Conservation (phyloP, 805 yeast genomes). For the Saturnispora serradocipensis region DNA sequence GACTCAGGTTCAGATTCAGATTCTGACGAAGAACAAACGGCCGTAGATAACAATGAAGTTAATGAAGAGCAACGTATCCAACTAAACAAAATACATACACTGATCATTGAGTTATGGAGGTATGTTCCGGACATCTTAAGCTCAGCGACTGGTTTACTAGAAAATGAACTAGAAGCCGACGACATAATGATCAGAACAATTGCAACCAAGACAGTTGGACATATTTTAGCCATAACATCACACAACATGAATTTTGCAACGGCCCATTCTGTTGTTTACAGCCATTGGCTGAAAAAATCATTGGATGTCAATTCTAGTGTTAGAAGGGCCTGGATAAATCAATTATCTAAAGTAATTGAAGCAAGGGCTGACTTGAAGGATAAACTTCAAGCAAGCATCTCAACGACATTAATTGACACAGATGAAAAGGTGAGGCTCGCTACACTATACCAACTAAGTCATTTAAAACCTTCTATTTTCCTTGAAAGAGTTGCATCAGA, state of each 20-base stretch:
- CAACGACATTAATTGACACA: slow-evolving; percentile 63
- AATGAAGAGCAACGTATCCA: slow-evolving; percentile 26
- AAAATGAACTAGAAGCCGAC: slow-evolving; percentile 72
- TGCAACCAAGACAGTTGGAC: slow-evolving; percentile 69
- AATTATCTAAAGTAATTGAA: slow-evolving; percentile 39
- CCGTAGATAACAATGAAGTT: neutral
- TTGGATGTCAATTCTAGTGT: slow-evolving; percentile 59
- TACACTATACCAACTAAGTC: slow-evolving; percentile 44
- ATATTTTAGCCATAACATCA: slow-evolving; percentile 41
- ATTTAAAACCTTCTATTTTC: slow-evolving; percentile 38
- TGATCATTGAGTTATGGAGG: slow-evolving; percentile 65
- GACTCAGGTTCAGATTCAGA: slow-evolving; percentile 8
- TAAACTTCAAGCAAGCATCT: slow-evolving; percentile 49
- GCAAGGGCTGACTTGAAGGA: slow-evolving; percentile 36
- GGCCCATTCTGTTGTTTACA: slow-evolving; percentile 52
- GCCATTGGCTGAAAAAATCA: slow-evolving; percentile 65
- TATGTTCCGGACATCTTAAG: slow-evolving; percentile 64
- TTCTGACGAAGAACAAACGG: slow-evolving; percentile 6
- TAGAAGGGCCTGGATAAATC: slow-evolving; percentile 61
- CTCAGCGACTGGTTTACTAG: slow-evolving; percentile 69
- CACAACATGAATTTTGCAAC: slow-evolving; percentile 49
- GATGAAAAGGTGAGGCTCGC: slow-evolving; percentile 63
- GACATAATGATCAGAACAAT: slow-evolving; percentile 50
- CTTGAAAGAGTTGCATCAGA: slow-evolving; percentile 38
- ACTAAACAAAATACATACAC: slow-evolving; percentile 50